Evolutionary conservation across 352 stramenopile species (phyloP).

Genomic region (Globisporangium lucens): DNA sequence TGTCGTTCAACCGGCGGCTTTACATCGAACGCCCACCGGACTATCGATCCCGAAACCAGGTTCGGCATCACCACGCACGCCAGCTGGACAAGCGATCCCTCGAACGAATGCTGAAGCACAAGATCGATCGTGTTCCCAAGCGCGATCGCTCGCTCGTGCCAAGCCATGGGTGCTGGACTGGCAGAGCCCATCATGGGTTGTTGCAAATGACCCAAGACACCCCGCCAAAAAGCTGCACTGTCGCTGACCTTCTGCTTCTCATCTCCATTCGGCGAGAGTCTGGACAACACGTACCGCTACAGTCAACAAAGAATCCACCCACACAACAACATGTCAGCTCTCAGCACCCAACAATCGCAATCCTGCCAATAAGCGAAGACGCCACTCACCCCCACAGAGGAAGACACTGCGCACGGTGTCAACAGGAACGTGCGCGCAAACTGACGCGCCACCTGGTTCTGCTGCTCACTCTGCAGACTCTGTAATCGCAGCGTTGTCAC

Average conservation of each 20-base stretch:
- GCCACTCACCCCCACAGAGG: slow-evolving; percentile 17
- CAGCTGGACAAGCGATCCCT: slow-evolving; percentile 21
- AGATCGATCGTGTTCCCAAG: slow-evolving; percentile 41
- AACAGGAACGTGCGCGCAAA: slow-evolving; percentile 34
- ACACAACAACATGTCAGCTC: not conserved
- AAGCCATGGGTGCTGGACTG: slow-evolving; percentile 14
- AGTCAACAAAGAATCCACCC: not conserved
- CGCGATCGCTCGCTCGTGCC: slow-evolving; percentile 28
- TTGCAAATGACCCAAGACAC: slow-evolving; percentile 16
- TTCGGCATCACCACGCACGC: slow-evolving; percentile 24
- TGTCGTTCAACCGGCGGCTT: slow-evolving; percentile 20
- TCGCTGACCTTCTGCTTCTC: not conserved
- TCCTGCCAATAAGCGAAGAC: not conserved
- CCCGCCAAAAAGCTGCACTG: slow-evolving; percentile 11
- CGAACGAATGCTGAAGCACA: slow-evolving; percentile 24
- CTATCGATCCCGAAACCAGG: slow-evolving; percentile 26
- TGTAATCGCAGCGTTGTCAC: slow-evolving; percentile 21
- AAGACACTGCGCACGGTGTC: slow-evolving; percentile 23
- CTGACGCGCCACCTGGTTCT: slow-evolving; percentile 9
- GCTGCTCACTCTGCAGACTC: slow-evolving; percentile 3
- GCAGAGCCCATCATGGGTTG: not conserved
- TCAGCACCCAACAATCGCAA: not conserved
- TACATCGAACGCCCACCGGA: slow-evolving; percentile 38
- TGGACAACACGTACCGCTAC: slow-evolving; percentile 9
- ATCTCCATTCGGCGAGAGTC: not conserved